Evolutionary conservation across 2,329 filamentous ascomycete species (phyloP).

Genomic region (Pseudogymnoascus sp.): DNA sequence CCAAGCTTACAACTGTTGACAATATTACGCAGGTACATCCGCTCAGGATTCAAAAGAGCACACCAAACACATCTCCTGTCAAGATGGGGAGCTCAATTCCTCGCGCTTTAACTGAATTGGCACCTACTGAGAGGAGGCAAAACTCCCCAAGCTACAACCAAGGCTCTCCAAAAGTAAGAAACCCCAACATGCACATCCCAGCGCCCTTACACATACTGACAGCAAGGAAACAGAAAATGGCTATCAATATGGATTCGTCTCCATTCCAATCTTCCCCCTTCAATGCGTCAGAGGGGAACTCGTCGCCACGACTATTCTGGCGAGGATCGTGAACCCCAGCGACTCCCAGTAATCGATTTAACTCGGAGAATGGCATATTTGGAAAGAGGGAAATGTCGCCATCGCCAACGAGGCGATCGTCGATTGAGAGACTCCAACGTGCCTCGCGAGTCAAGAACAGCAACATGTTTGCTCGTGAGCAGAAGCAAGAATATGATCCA

Average conservation of each 20-base stretch:
- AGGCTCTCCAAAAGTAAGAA: conserved; percentile 55
- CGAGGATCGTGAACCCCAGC: conserved; percentile 65
- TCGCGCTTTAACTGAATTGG: conserved; percentile 82
- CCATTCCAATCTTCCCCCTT: conserved; percentile 81
- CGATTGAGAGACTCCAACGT: conserved; percentile 90
- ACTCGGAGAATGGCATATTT: conserved; percentile 62
- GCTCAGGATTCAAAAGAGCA: conserved; percentile 70
- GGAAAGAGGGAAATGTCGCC: conserved; percentile 53
- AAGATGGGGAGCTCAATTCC: conserved; percentile 50
- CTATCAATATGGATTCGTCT: conserved; percentile 66
- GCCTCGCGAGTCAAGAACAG: conserved; percentile 96
- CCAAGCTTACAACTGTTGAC: conserved; percentile 3
- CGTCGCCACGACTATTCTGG: conserved; percentile 87
- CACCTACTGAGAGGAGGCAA: conserved; percentile 73
- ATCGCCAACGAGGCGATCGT: conserved; percentile 73
- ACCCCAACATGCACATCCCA: conserved; percentile 10
- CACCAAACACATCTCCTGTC: conserved; percentile 50
- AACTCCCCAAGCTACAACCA: conserved; percentile 93
- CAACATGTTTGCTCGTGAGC: conserved; percentile 90
- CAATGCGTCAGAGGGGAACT: conserved; percentile 45
- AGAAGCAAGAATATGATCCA: conserved; percentile 88
- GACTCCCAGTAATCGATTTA: conserved; percentile 54
- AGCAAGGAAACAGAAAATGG: conserved; percentile 50
- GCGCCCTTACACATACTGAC: conserved; percentile 6
- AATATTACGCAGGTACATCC: conserved; percentile 56